Evolutionary conservation across 2,329 filamentous ascomycete genomes (phyloP), one percentile per base, ranked within the genome.

Genomic region (Botrytis pseudocinerea): DNA sequence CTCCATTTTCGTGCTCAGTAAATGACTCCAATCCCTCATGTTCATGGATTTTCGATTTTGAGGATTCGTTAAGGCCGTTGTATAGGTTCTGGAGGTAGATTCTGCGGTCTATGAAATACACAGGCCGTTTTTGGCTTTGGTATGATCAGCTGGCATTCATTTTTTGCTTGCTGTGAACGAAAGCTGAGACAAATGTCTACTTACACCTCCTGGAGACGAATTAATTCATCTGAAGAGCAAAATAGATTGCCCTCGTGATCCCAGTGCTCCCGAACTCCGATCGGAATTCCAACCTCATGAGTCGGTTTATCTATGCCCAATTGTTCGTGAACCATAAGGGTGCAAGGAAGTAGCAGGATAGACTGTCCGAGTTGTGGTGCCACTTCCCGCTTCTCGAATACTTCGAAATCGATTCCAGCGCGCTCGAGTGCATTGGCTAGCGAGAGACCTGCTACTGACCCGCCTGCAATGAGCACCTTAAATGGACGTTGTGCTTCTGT

Each of bases 251-350:
- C 64, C 12, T 68, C 48, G 44, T 68, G 64, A 54, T 68, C 64
- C 64, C 64, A 68, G 44, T 68, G 64, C 64, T 68, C 64, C 9
- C 64, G 64, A 54, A 54, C 32, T 22, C 46, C 46, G 5, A 68
- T 68, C 28, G 64, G 46, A 68, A 68, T 68, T n/a, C 64, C 64
- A 68, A 16, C 44, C n/a, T 68, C 64, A 54, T 68, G 64, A n/a
- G 64, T 54, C 46, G 64, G 64, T 32, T 68, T 68, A 32, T 68
- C 64, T 22, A 68, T 68, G 20, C 64, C 44, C 1, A 89, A 76
- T 76, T 89, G 87, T 73, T 88, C 86, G 2, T 87, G 76, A 8
- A 89, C 84, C 1, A 83, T 81, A 12, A 80, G 73, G 1, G 84
- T 84, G 40, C 84, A 82, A 0, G 86, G 81, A 73, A 77, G 74